These are phyloP conservation scores for Aureococcus anophagefferens DNA, from an alignment of 108 stramenopile genomes.

Conservation along the genomic window DNA sequence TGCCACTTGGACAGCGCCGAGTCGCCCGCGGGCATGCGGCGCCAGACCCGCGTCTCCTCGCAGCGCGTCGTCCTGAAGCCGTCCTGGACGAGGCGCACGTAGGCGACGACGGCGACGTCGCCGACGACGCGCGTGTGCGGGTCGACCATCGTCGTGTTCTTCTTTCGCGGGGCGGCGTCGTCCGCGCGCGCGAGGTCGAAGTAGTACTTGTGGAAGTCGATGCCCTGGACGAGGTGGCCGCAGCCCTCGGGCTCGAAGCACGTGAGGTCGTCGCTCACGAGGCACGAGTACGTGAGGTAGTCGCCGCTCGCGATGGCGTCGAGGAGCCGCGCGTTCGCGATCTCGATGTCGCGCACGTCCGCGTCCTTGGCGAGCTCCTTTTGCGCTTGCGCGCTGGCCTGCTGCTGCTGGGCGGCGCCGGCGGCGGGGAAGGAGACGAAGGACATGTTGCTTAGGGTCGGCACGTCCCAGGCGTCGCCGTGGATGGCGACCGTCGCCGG, in stretches of 20 bases:
- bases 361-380: too few species aligned
- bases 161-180: slow-evolving; percentile 3
- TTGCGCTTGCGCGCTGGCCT: too few species aligned
- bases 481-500: too few species aligned
- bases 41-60: too few species aligned
- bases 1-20: too few species aligned
- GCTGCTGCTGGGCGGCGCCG: too few species aligned
- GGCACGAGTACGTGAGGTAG: slow-evolving; percentile 17
- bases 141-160: slow-evolving; percentile 21
- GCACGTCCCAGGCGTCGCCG: too few species aligned
- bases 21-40: too few species aligned
- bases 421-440: too few species aligned
- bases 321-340: neutral
- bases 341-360: too few species aligned
- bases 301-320: slow-evolving; percentile 21
- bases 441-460: too few species aligned
- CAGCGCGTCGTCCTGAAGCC: too few species aligned
- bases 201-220: slow-evolving; percentile 34
- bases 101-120: slow-evolving; percentile 25
- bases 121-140: slow-evolving; percentile 26
- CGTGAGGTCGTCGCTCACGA: slow-evolving; percentile 21
- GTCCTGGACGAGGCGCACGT: slow-evolving; percentile 24
- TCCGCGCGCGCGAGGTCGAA: slow-evolving; percentile 18
- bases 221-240: slow-evolving; percentile 22
- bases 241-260: slow-evolving; percentile 33